A percentile compares a stretch with the other conserved stretches of the same genome.
Conservation (phyloP, 805 yeast genomes). For the Zygosaccharomyces bailii region DNA sequence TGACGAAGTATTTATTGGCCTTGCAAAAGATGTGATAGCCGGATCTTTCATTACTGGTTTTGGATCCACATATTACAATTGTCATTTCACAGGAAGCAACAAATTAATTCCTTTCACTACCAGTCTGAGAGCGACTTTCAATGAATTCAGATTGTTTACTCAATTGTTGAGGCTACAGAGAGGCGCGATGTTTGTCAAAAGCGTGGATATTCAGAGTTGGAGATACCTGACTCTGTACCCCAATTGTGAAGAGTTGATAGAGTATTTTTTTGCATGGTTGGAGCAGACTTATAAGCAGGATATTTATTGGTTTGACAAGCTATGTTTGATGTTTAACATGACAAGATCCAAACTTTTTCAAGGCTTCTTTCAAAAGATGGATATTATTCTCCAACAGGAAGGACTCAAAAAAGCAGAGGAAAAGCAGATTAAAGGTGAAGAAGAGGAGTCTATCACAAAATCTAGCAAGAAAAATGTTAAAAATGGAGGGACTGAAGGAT, state of each 20-base stretch:
- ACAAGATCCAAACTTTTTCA: slow-evolving; percentile 43
- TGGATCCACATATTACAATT: slow-evolving; percentile 20
- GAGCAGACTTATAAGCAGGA: slow-evolving; percentile 45
- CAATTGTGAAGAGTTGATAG: slow-evolving; percentile 41
- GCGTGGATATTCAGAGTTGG: slow-evolving; percentile 59
- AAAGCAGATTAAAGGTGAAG: slow-evolving; percentile 44
- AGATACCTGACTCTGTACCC: slow-evolving; percentile 48
- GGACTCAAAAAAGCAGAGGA: slow-evolving; percentile 33
- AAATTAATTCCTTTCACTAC: slow-evolving; percentile 47
- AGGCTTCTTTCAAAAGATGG: slow-evolving; percentile 41
- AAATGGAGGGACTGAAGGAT: slow-evolving; percentile 17
- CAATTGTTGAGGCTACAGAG: slow-evolving; percentile 57
- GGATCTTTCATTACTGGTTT: slow-evolving; percentile 20
- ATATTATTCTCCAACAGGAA: slow-evolving; percentile 40
- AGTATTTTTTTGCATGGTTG: slow-evolving; percentile 58
- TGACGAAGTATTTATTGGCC: slow-evolving; percentile 28
- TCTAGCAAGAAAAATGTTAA: slow-evolving; percentile 18
- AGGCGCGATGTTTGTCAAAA: slow-evolving; percentile 42
- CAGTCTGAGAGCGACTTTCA: slow-evolving; percentile 39
- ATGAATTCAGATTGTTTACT: slow-evolving; percentile 53
- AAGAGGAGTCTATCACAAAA: slow-evolving; percentile 43
- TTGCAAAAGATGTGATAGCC: slow-evolving; percentile 22
- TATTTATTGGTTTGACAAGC: slow-evolving; percentile 52
- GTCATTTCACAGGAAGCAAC: slow-evolving; percentile 34
- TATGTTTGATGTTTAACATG: slow-evolving; percentile 48